Percentiles rank a stretch among this genome's conserved stretches.
phyloP scores from a whole-genome alignment of 2,329 filamentous ascomycete species.

The Verticillium dahliae region DNA sequence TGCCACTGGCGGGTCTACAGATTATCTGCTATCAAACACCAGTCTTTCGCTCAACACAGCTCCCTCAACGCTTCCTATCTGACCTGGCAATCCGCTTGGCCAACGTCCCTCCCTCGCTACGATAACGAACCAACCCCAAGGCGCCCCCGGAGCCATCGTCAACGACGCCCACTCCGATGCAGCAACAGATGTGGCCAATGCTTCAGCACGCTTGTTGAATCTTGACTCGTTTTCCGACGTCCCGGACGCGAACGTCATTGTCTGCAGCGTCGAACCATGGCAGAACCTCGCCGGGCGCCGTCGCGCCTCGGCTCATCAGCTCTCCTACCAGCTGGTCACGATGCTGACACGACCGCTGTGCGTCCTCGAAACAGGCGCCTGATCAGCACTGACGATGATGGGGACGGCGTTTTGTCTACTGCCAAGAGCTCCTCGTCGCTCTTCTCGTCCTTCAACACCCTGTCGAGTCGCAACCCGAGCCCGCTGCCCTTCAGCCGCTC shows the following conservation, averaged over 20 bases:
- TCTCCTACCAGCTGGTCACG: slow-evolving; percentile 32
- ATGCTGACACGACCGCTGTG: slow-evolving; percentile 30
- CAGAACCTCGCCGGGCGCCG: slow-evolving; percentile 16
- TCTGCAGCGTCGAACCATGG: slow-evolving; percentile 7
- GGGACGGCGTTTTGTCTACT: slow-evolving; percentile 17
- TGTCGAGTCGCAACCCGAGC: slow-evolving; percentile 37
- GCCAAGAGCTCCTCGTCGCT: slow-evolving; percentile 14
- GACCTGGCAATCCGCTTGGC: neutral
- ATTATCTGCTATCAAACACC: neutral
- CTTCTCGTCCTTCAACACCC: slow-evolving; percentile 24
- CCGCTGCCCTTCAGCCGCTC: slow-evolving; percentile 39
- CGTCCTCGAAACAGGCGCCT: slow-evolving; percentile 46
- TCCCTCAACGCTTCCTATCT: neutral
- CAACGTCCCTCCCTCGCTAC: neutral
- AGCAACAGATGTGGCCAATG: neutral
- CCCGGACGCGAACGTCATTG: slow-evolving; percentile 5
- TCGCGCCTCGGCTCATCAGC: slow-evolving; percentile 39
- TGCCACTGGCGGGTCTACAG: neutral
- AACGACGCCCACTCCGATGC: neutral
- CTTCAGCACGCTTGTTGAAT: slow-evolving; percentile 6
- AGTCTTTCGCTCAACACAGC: neutral
- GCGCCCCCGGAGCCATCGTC: neutral
- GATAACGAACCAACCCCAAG: neutral
- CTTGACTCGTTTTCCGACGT: slow-evolving; percentile 4
- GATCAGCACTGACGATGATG: slow-evolving; percentile 22